Base-by-base conservation (phyloP, 2,329 filamentous ascomycete genomes). In the Pseudomassariella vexata region DNA sequence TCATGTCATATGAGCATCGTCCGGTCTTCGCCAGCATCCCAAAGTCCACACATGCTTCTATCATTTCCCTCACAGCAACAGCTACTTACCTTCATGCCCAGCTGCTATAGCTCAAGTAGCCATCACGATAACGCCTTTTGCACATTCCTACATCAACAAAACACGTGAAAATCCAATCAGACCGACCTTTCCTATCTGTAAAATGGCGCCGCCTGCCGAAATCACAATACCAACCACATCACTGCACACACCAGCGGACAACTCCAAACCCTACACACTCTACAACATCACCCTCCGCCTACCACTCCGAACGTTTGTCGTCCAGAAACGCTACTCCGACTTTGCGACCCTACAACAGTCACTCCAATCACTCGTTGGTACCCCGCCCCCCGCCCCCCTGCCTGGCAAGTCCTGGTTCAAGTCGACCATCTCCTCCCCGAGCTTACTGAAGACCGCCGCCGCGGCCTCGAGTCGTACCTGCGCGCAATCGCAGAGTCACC, bases 301-400 rank as follows among this genome's bases (percentile, higher is more conserved):
- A 2, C 85, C 85, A 0, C 71, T 90, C 10, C 78, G 82, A 28
- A 83, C 82, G 5, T 84, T 82, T 47, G 80, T 83, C 42, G 68
- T 88, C 5, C 77, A 80, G 49, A 90, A 89, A 59, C 82, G 85
- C 48, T 94, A 90, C 66, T 86, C 80, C 32, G 85, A 92, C 53
- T 92, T 92, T 52, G 64, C 66, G 34, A 56, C 67, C 28, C 76
- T 94, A 11, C 76, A 92, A 60, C 56, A 65, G 19, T 60, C 71
- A 4, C 70, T 94, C 7, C 66, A 68, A 14, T 62, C 70, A 24
- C 64, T 76, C 30, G 72, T 80, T 35, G 77, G 78, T 46, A 52
- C 65, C 15, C 56, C 82, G 14, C 84, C 85, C 6, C 85, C 85
- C 0, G 64, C 66, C 1, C 62, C 81, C 0, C 66, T 90, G 2